These are phyloP conservation scores for Exutisphaerella laricina DNA, from an alignment of 2,329 filamentous ascomycete genomes.

Conservation along the genomic window DNA sequence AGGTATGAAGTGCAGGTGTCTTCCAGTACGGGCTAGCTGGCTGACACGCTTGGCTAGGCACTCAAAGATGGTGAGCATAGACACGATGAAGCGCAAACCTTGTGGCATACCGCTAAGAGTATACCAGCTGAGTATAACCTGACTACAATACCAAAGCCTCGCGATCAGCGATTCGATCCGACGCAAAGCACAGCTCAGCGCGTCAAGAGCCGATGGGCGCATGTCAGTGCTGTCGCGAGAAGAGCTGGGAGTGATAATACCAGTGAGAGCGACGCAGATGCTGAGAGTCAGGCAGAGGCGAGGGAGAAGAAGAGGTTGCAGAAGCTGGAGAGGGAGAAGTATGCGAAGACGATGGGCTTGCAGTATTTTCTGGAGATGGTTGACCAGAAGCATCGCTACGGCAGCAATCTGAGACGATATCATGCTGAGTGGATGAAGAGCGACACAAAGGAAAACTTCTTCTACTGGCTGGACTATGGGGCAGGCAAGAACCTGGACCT, in stretches of 20 bases:
- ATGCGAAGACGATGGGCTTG: constrained; percentile 73
- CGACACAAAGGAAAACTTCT: constrained; percentile 79
- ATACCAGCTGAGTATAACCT: constrained; percentile 49
- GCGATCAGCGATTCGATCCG: constrained; percentile 31
- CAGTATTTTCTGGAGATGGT: constrained; percentile 79
- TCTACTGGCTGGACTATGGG: constrained; percentile 86
- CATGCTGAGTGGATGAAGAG: constrained; percentile 77
- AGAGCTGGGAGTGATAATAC: constrained; percentile 65
- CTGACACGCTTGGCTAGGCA: constrained; percentile 22
- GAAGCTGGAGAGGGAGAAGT: constrained; percentile 55
- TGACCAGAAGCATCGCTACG: constrained; percentile 73
- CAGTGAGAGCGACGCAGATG: constrained; percentile 37
- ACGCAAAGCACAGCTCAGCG: constrained; percentile 10
- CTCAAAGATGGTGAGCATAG: constrained; percentile 31
- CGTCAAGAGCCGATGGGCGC: constrained; percentile 67
- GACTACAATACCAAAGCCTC: constrained; percentile 43
- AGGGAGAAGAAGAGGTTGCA: constrained; percentile 33
- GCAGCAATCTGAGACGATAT: constrained; percentile 73
- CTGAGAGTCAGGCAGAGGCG: constrained; percentile 33
- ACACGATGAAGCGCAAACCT: not conserved
- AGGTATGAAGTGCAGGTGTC: constrained; percentile 43
- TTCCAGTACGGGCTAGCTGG: constrained; percentile 6
- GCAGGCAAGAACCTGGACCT: constrained; percentile 66
- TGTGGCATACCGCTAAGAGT: constrained; percentile 22
- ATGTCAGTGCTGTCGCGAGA: constrained; percentile 63